These are phyloP conservation scores for Ophiocordyceps camponoti-leonardi DNA, from an alignment of 2,329 filamentous ascomycete genomes.

Conservation along the genomic window DNA sequence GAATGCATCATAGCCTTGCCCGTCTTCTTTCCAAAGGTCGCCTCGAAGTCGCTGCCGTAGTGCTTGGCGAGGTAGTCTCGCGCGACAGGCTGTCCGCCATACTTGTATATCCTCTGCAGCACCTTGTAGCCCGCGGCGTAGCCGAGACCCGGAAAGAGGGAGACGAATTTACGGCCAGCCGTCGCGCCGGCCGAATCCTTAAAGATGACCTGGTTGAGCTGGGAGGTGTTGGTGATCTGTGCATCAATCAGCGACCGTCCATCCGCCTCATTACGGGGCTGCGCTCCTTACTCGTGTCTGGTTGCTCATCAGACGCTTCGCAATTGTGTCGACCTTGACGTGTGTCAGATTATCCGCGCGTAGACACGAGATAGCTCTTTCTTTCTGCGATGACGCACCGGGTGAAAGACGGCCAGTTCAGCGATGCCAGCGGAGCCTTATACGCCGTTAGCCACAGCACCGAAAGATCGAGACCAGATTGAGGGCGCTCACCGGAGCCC, in stretches of 20 bases:
- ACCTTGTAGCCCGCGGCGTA: conserved; percentile 98
- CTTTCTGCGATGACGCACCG: conserved; percentile 33
- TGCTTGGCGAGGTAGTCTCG: conserved; percentile 73
- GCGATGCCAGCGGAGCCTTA: conserved; percentile 81
- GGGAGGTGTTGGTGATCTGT: conserved; percentile 22
- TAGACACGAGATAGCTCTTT: not conserved
- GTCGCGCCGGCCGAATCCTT: conserved; percentile 66
- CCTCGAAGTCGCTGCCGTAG: conserved; percentile 71
- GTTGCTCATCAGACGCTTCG: conserved; percentile 99
- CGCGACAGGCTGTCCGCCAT: conserved; percentile 89
- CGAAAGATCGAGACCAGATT: not conserved
- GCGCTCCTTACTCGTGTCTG: conserved; percentile 40
- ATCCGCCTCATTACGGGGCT: not conserved
- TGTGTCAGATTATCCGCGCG: not conserved
- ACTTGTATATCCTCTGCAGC: conserved; percentile 95
- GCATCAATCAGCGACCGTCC: not conserved
- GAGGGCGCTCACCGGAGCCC: conserved; percentile 56
- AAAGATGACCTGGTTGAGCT: conserved; percentile 87
- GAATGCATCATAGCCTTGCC: conserved; percentile 98
- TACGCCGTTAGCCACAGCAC: conserved; percentile 7
- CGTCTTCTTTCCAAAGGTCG: conserved; percentile 84
- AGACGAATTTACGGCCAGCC: conserved; percentile 65
- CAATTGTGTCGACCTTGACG: conserved; percentile 79
- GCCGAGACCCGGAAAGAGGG: conserved; percentile 88
- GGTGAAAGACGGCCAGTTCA: conserved; percentile 85